Conservation (phyloP, 805 yeast genomes). For the Candida odintsovae region DNA sequence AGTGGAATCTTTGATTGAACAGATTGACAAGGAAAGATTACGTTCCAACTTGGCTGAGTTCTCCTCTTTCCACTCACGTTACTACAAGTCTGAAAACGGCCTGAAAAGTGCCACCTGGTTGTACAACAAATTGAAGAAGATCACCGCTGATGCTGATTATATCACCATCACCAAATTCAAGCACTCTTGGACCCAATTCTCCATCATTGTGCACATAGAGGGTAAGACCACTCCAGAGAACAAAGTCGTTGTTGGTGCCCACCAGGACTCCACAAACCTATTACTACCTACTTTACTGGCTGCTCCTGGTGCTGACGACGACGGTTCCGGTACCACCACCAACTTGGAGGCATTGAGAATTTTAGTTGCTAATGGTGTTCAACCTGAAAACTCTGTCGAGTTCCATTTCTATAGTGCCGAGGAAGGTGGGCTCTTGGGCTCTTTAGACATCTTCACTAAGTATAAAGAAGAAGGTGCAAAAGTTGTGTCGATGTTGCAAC, state of each 20-base stretch:
- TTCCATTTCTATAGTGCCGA: slow-evolving; percentile 96
- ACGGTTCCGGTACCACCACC: slow-evolving; percentile 84
- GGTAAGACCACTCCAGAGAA: slow-evolving; percentile 38
- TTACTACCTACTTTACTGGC: slow-evolving; percentile 59
- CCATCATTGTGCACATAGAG: slow-evolving; percentile 60
- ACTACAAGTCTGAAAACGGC: slow-evolving; percentile 71
- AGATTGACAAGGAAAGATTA: slow-evolving; percentile 44
- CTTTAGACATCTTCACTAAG: slow-evolving; percentile 64
- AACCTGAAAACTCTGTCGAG: slow-evolving; percentile 71
- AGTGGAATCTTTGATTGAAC: slow-evolving; percentile 35
- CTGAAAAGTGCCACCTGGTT: slow-evolving; percentile 69
- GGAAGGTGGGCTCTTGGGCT: slow-evolving; percentile 88
- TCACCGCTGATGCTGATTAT: slow-evolving; percentile 25
- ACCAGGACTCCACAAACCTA: slow-evolving; percentile 79
- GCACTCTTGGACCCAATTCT: slow-evolving; percentile 78
- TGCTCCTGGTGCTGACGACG: slow-evolving; percentile 96
- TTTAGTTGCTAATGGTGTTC: slow-evolving; percentile 37
- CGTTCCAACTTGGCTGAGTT: slow-evolving; percentile 52
- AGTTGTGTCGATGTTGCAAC: slow-evolving; percentile 84
- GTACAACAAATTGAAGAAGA: slow-evolving; percentile 36
- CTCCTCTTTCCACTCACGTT: slow-evolving; percentile 68
- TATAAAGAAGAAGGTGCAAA: slow-evolving; percentile 41
- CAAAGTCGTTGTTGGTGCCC: slow-evolving; percentile 77
- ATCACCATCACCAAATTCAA: slow-evolving; percentile 43
- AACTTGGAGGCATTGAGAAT: slow-evolving; percentile 70